phyloP scores from a whole-genome alignment of 768 basidiomycete species.

The Boletus speciosus region DNA sequence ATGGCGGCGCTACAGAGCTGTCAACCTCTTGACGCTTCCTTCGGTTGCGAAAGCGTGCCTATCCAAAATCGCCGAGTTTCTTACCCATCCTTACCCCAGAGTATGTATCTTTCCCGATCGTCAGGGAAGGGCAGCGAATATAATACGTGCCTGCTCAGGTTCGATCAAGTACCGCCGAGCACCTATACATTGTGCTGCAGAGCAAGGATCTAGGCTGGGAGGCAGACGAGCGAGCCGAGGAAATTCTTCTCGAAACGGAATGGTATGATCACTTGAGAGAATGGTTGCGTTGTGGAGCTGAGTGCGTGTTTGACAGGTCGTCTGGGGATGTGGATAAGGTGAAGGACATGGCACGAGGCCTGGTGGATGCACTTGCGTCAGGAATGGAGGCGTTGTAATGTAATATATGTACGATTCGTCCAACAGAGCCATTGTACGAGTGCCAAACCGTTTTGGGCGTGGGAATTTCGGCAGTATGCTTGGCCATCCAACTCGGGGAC shows the following conservation, averaged over 20 bases:
- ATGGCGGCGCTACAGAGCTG: conserved; percentile 44
- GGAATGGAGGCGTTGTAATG: conserved; percentile 26
- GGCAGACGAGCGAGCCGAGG: conserved; percentile 58
- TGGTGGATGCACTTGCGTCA: conserved; percentile 38
- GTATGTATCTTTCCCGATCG: conserved; percentile 41
- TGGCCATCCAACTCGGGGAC: conserved; percentile 4
- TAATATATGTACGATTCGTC: not conserved
- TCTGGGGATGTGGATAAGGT: conserved; percentile 38
- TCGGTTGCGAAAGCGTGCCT: conserved; percentile 42
- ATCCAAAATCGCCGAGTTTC: conserved; percentile 51
- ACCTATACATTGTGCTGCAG: conserved; percentile 75
- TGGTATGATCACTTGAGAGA: conserved; percentile 49
- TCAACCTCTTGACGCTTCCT: conserved; percentile 57
- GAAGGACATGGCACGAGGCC: conserved; percentile 39
- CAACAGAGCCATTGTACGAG: not conserved
- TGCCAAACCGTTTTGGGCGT: conserved; percentile 14
- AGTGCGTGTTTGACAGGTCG: conserved; percentile 43
- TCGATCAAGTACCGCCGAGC: conserved; percentile 77
- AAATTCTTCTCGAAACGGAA: conserved; percentile 74
- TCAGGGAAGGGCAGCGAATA: conserved; percentile 6
- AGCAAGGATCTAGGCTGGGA: conserved; percentile 63
- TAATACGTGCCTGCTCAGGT: conserved; percentile 44
- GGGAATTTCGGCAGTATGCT: conserved; percentile 17
- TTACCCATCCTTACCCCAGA: conserved; percentile 77
- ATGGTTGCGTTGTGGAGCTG: conserved; percentile 21